Conservation (phyloP, 2,329 filamentous ascomycete species). For the Colletotrichum higginsianum region DNA sequence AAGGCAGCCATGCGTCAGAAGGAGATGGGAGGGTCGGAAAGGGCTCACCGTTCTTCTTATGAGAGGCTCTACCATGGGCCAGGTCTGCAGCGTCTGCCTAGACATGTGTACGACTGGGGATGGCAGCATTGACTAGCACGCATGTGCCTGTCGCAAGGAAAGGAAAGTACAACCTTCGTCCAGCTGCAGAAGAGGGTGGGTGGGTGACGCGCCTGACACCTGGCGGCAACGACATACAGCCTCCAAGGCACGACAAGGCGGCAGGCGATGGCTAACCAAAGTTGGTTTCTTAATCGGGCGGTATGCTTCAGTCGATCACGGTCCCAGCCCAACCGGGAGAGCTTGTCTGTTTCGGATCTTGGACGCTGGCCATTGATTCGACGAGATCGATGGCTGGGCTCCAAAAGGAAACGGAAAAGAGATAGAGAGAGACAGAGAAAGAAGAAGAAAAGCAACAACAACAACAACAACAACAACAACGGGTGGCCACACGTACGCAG, state of each 20-base stretch:
- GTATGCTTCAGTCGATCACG: slow-evolving; percentile 34
- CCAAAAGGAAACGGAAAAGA: slow-evolving; percentile 39
- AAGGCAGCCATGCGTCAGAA: slow-evolving; percentile 18
- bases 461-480: not conserved
- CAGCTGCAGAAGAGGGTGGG: slow-evolving; percentile 27
- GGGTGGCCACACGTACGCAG: slow-evolving; percentile 34
- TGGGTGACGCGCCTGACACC: slow-evolving; percentile 16
- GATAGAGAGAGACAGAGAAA: slow-evolving; percentile 3
- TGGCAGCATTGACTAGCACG: slow-evolving; percentile 23
- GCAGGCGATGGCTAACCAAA: slow-evolving; percentile 17
- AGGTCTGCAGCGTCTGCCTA: slow-evolving; percentile 22
- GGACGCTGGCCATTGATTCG: slow-evolving; percentile 22
- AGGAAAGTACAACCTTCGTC: slow-evolving; percentile 38
- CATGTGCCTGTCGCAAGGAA: slow-evolving; percentile 38
- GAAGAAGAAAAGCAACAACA: no score
- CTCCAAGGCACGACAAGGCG: slow-evolving; percentile 19
- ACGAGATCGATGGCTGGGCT: slow-evolving; percentile 16
- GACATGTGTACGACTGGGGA: slow-evolving; percentile 33
- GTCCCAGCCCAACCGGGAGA: slow-evolving; percentile 13
- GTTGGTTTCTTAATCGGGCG: slow-evolving; percentile 37
- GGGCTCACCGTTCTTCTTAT: slow-evolving; percentile 38
- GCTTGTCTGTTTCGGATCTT: slow-evolving; percentile 38
- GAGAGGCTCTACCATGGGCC: slow-evolving; percentile 32
- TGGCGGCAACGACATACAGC: slow-evolving; percentile 11
- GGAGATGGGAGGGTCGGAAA: slow-evolving; percentile 24